Evolutionary conservation across 495 filamentous ascomycete species (phyloP), one percentile per base, ranked within the genome.

Genomic region (Neurospora terricola): DNA sequence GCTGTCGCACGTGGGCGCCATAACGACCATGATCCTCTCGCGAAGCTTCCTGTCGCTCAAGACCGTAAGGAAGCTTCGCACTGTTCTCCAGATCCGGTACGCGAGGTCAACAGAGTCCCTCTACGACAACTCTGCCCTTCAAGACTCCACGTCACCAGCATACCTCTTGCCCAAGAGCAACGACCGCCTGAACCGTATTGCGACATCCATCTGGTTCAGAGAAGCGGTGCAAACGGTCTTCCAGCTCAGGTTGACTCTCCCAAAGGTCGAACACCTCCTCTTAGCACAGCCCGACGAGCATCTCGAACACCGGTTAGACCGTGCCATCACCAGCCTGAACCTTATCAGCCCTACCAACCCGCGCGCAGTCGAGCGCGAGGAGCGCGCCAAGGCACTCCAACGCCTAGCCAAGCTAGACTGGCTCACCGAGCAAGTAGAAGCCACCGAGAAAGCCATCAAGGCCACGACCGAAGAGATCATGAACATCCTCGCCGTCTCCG

Each of bases 1-100:
- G 21, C 69, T 75, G 42, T 72, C 77, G 16, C 77, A 83, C 45
- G 69, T 80, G 36, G 70, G 71, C 45, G 36, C 75, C 54, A 69
- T 75, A 5, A 73, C 72, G 4, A 36, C 70, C 18, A 69, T 76
- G 69, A 69, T 79, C 34, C 69, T 78, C 2, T 71, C 71, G 12
- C 37, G 75, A 38, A 11, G 48, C 12, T 10, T 39, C 12, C 23
- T 77, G 66, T 42, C 37, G 2, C 6, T 30, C 0, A 23, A 38
- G 21, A 5, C 59, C 0, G 69, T 74, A 4, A 69, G 72, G 38
- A 73, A 75, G 18, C 45, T 78, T 4, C 76, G 72, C 1, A 39
- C 34, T 12, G 21, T 78, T 9, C 71, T 78, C 18, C 66, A 37
- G 70, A 48, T 78, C 10, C 48, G 73, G n/a, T 69, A 40, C 2